These are phyloP conservation scores for Apiotrichum sp. DNA, from an alignment of 1,284 basidiomycete species.

Conservation along the genomic window DNA sequence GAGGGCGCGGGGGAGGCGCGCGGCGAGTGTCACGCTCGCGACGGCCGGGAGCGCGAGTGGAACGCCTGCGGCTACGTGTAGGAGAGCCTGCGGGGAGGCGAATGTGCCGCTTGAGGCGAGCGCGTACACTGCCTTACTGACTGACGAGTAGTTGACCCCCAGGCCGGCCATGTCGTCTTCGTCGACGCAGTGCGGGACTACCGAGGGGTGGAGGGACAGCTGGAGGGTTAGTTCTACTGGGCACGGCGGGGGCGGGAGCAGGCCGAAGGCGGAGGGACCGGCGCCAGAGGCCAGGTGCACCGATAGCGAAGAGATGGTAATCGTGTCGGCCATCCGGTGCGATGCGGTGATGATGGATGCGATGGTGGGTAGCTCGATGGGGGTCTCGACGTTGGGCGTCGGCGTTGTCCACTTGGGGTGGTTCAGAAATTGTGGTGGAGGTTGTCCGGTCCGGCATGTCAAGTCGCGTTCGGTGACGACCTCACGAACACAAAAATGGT, in stretches of 20 bases:
- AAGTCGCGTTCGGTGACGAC: no score
- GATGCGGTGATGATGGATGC: no score
- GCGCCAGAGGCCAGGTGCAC: slow-evolving; percentile 40
- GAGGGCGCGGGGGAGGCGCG: slow-evolving; percentile 32
- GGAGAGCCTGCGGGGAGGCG: slow-evolving; percentile 22
- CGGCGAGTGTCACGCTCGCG: slow-evolving; percentile 13
- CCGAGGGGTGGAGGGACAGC: slow-evolving; percentile 26
- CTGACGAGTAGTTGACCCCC: slow-evolving; percentile 46
- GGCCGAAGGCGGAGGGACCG: slow-evolving; percentile 43
- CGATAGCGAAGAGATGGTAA: slow-evolving; percentile 34
- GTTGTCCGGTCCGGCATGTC: no score
- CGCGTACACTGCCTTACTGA: slow-evolving; percentile 38
- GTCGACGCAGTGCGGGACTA: slow-evolving; percentile 29
- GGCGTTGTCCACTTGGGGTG: no score
- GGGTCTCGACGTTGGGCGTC: no score
- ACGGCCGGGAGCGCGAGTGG: slow-evolving; percentile 26
- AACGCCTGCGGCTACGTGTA: slow-evolving; percentile 19
- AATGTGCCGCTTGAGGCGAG: slow-evolving; percentile 14
- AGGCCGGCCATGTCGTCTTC: slow-evolving; percentile 38
- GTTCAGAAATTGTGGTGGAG: no score
- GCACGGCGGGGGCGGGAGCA: slow-evolving; percentile 36
- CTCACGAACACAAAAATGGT: no score
- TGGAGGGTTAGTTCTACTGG: slow-evolving; percentile 31
- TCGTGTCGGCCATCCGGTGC: slow-evolving; percentile 19
- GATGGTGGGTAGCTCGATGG: no score